phyloP scores from a whole-genome alignment of 2,329 filamentous ascomycete genomes.

The Ilyonectria robusta region DNA sequence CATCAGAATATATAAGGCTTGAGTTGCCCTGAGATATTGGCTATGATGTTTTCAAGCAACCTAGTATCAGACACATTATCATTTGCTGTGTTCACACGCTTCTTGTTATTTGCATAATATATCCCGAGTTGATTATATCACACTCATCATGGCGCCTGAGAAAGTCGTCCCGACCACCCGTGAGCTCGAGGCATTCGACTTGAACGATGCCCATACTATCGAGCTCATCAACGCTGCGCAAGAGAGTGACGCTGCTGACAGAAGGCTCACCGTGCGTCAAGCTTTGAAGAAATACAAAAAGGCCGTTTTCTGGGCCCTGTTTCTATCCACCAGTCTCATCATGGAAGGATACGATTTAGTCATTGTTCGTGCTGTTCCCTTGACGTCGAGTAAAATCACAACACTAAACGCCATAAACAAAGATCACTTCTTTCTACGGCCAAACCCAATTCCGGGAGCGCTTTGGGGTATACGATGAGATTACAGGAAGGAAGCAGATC shows the following conservation, averaged over 20 bases:
- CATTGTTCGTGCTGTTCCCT: conserved; percentile 47
- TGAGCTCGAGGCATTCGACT: conserved; percentile 33
- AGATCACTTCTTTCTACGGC: conserved; percentile 36
- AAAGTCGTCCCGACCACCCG: conserved; percentile 29
- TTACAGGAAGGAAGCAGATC: conserved; percentile 54
- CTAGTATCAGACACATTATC: too few relatives aligned
- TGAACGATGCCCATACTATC: conserved; percentile 24
- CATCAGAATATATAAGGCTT: too few relatives aligned
- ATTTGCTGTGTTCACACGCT: too few relatives aligned
- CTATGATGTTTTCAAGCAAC: too few relatives aligned
- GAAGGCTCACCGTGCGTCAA: conserved; percentile 42
- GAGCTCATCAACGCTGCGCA: conserved; percentile 35
- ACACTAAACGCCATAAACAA: too few relatives aligned
- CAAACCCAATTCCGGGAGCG: conserved; percentile 34
- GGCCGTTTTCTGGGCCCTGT: conserved; percentile 49
- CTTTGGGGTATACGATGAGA: conserved; percentile 20
- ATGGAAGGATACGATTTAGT: conserved; percentile 55
- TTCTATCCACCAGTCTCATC: conserved; percentile 44
- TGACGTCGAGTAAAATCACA: not conserved
- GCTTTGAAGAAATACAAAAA: conserved; percentile 48
- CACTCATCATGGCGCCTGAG: too few relatives aligned
- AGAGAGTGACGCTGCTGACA: conserved; percentile 37
- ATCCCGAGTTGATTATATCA: too few relatives aligned
- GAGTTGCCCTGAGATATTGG: too few relatives aligned
- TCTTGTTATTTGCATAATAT: too few relatives aligned